phyloP scores from a whole-genome alignment of 2,329 filamentous ascomycete species.

The Aspergillus sergii region DNA sequence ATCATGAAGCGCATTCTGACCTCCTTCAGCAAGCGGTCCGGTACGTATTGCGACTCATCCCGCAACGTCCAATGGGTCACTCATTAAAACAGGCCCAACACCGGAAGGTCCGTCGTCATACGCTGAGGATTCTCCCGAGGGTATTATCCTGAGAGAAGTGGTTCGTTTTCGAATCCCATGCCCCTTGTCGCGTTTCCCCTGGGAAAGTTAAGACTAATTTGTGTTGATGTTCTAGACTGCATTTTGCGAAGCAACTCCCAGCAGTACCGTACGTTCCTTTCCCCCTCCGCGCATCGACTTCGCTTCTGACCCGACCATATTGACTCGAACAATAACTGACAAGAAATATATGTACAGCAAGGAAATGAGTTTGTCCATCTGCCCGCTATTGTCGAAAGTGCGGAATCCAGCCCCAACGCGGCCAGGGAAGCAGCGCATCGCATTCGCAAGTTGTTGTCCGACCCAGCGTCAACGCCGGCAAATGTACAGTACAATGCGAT shows the following conservation, averaged over 20 bases:
- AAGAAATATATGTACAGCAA: conserved; percentile 43
- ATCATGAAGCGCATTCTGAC: conserved; percentile 43
- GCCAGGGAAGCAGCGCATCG: conserved; percentile 78
- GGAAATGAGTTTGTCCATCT: conserved; percentile 91
- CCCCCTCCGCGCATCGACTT: not conserved
- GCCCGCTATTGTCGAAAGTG: conserved; percentile 89
- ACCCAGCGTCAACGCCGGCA: conserved; percentile 60
- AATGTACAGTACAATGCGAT: conserved; percentile 92
- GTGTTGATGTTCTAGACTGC: conserved; percentile 57
- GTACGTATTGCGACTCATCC: conserved; percentile 25
- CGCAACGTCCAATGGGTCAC: conserved; percentile 9
- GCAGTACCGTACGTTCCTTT: conserved; percentile 51
- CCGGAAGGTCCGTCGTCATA: conserved; percentile 26
- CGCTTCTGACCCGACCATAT: not conserved
- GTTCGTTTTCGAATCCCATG: conserved; percentile 28
- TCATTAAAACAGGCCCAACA: conserved; percentile 25
- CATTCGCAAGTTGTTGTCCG: conserved; percentile 80
- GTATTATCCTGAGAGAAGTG: conserved; percentile 43
- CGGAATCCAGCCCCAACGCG: conserved; percentile 86
- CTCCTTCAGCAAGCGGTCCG: conserved; percentile 33
- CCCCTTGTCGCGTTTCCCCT: not conserved
- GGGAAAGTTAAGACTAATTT: conserved; percentile 2
- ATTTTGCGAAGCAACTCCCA: conserved; percentile 71
- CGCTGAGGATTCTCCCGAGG: conserved; percentile 43
- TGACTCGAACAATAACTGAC: not conserved